A percentile compares a stretch with the other conserved stretches of the same genome.
Conservation (phyloP, 2,329 filamentous ascomycete genomes). For the Sclerotinia nivalis region DNA sequence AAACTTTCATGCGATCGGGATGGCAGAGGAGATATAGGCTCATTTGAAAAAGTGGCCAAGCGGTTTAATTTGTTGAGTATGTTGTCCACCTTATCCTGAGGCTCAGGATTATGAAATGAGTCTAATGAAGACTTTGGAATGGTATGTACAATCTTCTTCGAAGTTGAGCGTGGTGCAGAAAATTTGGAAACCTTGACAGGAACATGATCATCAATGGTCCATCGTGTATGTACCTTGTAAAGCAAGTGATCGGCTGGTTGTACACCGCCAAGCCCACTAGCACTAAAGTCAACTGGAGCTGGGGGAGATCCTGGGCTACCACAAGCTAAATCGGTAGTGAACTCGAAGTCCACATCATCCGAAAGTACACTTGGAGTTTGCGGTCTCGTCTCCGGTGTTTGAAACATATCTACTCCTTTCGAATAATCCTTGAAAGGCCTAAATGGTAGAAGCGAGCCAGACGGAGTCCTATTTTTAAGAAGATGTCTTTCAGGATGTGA, state of each 20-base stretch:
- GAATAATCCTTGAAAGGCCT: conserved; percentile 52
- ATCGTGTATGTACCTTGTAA: conserved; percentile 49
- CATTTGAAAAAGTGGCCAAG: conserved; percentile 11
- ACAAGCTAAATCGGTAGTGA: conserved; percentile 33
- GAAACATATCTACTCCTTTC: conserved; percentile 30
- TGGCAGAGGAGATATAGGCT: conserved; percentile 4
- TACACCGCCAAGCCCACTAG: conserved; percentile 60
- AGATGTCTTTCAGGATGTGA: conserved; percentile 9
- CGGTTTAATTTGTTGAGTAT: conserved; percentile 22
- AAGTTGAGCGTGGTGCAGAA: conserved; percentile 22
- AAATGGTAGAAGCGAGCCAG: conserved; percentile 35
- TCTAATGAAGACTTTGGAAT: conserved; percentile 31
- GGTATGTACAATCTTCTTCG: conserved; percentile 27
- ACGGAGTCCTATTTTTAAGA: conserved; percentile 28
- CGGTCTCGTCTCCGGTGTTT: conserved; percentile 28
- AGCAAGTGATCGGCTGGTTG: conserved; percentile 65
- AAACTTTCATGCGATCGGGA: not conserved
- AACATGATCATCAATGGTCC: conserved; percentile 14
- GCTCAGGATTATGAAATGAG: conserved; percentile 23
- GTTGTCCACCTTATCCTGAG: conserved; percentile 10
- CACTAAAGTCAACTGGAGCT: conserved; percentile 48
- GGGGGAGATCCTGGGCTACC: conserved; percentile 11
- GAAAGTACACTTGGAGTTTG: conserved; percentile 33
- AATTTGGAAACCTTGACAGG: conserved; percentile 27
- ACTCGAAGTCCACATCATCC: conserved; percentile 37